Conservation (phyloP, 2,329 filamentous ascomycete genomes). For the Diaporthe australafricana region DNA sequence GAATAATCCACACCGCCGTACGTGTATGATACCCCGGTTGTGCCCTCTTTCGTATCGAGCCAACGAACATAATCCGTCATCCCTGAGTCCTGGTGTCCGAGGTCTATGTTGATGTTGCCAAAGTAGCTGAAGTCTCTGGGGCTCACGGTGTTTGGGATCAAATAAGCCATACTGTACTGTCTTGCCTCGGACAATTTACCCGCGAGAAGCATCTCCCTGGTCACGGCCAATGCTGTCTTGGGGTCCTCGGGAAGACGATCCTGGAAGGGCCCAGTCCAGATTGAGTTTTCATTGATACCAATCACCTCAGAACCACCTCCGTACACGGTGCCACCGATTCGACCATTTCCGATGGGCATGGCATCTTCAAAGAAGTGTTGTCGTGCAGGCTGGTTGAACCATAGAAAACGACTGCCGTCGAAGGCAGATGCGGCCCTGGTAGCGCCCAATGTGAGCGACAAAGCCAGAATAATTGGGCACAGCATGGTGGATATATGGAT, state of each 20-base stretch:
- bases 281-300: conserved; percentile 25
- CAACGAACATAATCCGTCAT: background rate
- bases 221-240: background rate
- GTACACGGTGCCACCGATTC: conserved; percentile 3
- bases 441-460: background rate
- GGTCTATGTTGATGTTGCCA: conserved; percentile 1
- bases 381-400: background rate
- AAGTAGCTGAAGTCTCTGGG: conserved; percentile 7
- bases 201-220: background rate
- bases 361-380: conserved; percentile 9
- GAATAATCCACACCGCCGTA: background rate
- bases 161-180: conserved; percentile 1
- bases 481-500: background rate
- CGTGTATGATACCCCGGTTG: background rate
- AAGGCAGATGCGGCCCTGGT: background rate
- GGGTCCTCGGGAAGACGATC: conserved; percentile 5
- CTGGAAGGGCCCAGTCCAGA: conserved; percentile 19
- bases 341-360: conserved; percentile 14
- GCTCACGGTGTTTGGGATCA: background rate
- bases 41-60: conserved; percentile 17
- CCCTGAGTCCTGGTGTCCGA: background rate
- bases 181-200: conserved; percentile 1
- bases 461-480: background rate
- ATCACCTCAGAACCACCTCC: conserved; percentile 2
- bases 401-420: conserved; percentile 6